Evolutionary conservation across 2,329 filamentous ascomycete species (phyloP).

Genomic region (Dendryphion nanum): DNA sequence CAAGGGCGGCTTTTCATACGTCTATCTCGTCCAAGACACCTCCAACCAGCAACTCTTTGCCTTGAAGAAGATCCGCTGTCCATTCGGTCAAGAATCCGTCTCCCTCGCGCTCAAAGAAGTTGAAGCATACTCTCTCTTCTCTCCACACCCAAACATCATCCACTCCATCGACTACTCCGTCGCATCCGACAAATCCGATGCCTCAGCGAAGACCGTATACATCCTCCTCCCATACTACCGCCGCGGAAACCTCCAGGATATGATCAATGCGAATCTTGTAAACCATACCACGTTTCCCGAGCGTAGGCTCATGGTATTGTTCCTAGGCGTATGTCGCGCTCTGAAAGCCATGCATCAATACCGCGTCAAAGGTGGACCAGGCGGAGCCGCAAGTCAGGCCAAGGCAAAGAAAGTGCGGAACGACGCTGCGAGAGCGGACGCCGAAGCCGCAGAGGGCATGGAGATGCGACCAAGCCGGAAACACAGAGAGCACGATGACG

Average conservation of each 20-base stretch:
- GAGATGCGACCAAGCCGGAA: constrained; percentile 43
- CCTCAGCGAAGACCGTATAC: constrained; percentile 87
- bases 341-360: constrained; percentile 92
- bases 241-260: constrained; percentile 92
- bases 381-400: constrained; percentile 48
- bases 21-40: constrained; percentile 96
- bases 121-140: constrained; percentile 91
- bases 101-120: constrained; percentile 94
- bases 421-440: constrained; percentile 57
- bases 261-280: constrained; percentile 97
- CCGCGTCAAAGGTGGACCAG: constrained; percentile 58
- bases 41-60: constrained; percentile 81
- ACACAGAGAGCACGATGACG: constrained; percentile 51
- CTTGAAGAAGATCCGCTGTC: constrained; percentile 98
- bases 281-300: constrained; percentile 92
- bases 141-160: constrained; percentile 81
- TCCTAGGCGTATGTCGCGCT: constrained; percentile 87
- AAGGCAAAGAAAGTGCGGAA: constrained; percentile 56
- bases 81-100: constrained; percentile 95
- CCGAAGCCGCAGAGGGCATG: constrained; percentile 44
- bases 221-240: constrained; percentile 95
- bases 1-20: constrained; percentile 95
- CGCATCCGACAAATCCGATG: constrained; percentile 66
- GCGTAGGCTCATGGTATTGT: constrained; percentile 80
- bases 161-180: constrained; percentile 80